phyloP scores from a whole-genome alignment of 768 basidiomycete species.

The Suillus clintonianus region DNA sequence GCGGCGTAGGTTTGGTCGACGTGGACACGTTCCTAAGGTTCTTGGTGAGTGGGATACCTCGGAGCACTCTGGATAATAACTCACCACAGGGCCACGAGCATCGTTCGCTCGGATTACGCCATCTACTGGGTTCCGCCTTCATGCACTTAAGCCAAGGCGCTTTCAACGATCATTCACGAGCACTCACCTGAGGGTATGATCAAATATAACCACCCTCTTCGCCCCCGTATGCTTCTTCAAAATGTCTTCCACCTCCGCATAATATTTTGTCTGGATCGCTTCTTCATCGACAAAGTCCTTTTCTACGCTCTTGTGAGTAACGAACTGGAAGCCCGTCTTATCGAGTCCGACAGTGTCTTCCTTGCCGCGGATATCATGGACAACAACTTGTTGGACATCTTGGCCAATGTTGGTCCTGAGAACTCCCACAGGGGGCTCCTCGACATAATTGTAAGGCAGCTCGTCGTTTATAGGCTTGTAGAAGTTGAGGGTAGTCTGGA shows the following conservation, averaged over 20 bases:
- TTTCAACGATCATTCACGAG: neutral
- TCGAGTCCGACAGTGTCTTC: conserved; percentile 34
- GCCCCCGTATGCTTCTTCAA: conserved; percentile 42
- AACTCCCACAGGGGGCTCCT: conserved; percentile 27
- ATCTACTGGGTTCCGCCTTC: neutral
- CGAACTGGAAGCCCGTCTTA: conserved; percentile 47
- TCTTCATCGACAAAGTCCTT: conserved; percentile 43
- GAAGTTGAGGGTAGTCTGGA: conserved; percentile 42
- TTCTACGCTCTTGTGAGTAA: conserved; percentile 33
- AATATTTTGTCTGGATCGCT: conserved; percentile 39
- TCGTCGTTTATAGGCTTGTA: conserved; percentile 28
- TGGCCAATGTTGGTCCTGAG: conserved; percentile 32
- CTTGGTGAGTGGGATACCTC: neutral
- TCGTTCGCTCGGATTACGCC: neutral
- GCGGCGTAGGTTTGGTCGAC: conserved; percentile 46
- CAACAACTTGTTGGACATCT: conserved; percentile 16
- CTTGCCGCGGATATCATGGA: conserved; percentile 37
- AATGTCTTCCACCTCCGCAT: conserved; percentile 43
- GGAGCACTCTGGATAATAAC: conserved; percentile 5
- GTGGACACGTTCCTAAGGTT: conserved; percentile 39
- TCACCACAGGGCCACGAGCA: conserved; percentile 36
- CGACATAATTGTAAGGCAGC: conserved; percentile 36
- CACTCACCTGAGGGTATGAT: conserved; percentile 45
- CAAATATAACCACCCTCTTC: conserved; percentile 44
- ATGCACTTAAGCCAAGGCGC: neutral